Base-by-base conservation (phyloP, 495 filamentous ascomycete genomes). In the Rostrohypoxylon terebratum region DNA sequence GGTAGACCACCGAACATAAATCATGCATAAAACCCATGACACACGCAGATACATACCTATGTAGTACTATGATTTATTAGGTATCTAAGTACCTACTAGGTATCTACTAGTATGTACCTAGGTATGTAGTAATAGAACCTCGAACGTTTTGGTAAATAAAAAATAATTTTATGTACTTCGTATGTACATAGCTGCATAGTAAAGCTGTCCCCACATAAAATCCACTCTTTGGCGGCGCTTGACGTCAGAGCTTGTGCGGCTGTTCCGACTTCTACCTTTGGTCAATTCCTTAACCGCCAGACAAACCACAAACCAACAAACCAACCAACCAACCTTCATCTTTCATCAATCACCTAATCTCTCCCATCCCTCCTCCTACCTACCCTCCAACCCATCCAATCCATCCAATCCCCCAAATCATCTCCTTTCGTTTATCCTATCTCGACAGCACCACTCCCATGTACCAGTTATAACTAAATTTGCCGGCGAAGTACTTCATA, bases 201-300 rank as follows among this genome's bases (percentile, higher is more conserved):
- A n/a, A n/a, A 28, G 38, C 4, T 53, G 55, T 18, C 61, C 6
- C 71, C 71, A 66, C 50, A 20, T 14, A 11, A 8, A 21, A 51
- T 34, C 71, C 71, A 73, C 71, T 45, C 20, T 54, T 53, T 8
- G 48, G 16, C 14, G 16, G 55, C 71, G 61, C 71, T 73, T 73
- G 71, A 73, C 71, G 71, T 73, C 71, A 73, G 55, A 66, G 50
- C 44, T 44, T 66, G 40, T 68, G 62, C 71, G 55, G 66, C 66
- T 73, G 55, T 72, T 36, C 59, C 64, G 64, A 72, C 59, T 72
- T 68, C 64, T 59, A 63, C 38, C 51, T 28, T 68, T 63, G 48
- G 45, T 4, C 20, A 63, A 38, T 54, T 54, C 59, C 48, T 50
- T 69, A 62, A 62, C 59, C 61, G 61, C 48, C 62, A 18, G 7